phyloP scores from a whole-genome alignment of 345 rosid genomes.

The Linum trigynum region DNA sequence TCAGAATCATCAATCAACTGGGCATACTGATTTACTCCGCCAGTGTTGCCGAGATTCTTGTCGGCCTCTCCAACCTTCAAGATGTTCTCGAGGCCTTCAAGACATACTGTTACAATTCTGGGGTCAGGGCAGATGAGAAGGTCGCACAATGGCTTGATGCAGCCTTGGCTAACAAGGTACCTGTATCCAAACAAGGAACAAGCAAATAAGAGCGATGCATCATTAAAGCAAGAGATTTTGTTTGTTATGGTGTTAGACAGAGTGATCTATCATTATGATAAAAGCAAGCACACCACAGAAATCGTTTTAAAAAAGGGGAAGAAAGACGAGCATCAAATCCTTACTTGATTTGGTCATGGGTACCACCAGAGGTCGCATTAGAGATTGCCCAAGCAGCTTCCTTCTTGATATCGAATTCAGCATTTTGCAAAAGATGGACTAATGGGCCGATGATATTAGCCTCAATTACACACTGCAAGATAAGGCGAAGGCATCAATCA shows the following conservation, averaged over 20 bases:
- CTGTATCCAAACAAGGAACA: background rate
- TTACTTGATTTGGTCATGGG: slow-evolving; percentile 81
- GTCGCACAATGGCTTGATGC: slow-evolving; percentile 76
- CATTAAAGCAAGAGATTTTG: no score
- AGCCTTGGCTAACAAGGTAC: slow-evolving; percentile 55
- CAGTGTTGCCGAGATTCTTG: slow-evolving; percentile 42
- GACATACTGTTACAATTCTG: slow-evolving; percentile 65
- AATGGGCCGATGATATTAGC: slow-evolving; percentile 62
- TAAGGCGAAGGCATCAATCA: background rate
- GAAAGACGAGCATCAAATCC: background rate
- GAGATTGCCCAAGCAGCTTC: slow-evolving; percentile 97
- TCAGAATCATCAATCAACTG: slow-evolving; percentile 75
- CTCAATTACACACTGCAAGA: slow-evolving; percentile 53
- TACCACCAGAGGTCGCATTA: slow-evolving; percentile 89
- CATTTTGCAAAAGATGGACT: slow-evolving; percentile 59
- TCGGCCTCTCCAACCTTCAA: slow-evolving; percentile 80
- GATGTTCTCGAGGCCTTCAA: slow-evolving; percentile 71
- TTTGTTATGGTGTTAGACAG: no score
- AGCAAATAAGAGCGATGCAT: background rate
- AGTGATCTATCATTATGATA: background rate
- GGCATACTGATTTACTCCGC: slow-evolving; percentile 50
- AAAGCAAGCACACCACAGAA: background rate
- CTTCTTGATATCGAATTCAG: slow-evolving; percentile 85
- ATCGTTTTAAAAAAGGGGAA: background rate
- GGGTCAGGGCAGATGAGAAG: slow-evolving; percentile 81